These are phyloP conservation scores for Gastrolobium bilobum DNA, from an alignment of 306 rosid species.

Conservation along the genomic window DNA sequence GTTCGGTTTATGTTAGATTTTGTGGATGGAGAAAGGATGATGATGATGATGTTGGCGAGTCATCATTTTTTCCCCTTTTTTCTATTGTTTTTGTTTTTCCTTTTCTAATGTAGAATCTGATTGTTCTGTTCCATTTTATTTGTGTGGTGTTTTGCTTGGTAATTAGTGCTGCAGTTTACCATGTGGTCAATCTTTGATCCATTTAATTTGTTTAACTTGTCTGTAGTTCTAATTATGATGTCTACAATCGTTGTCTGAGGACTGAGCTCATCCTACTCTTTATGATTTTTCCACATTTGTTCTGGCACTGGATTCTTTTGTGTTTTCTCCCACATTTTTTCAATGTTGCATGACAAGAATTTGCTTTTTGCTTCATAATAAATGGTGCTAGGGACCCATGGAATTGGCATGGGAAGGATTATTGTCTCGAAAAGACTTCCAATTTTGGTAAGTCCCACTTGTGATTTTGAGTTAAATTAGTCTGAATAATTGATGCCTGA, in stretches of 20 bases:
- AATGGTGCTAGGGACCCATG: conserved; percentile 60
- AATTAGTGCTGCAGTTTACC: conserved; percentile 10
- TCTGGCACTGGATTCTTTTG: conserved; percentile 19
- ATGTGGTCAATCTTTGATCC: background rate
- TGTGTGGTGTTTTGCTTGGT: conserved; percentile 1
- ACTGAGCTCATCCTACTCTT: background rate
- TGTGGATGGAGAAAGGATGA: conserved; percentile 41
- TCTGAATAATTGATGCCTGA: conserved; percentile 29
- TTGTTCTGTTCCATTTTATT: background rate
- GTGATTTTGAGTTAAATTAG: conserved; percentile 10
- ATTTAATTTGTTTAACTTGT: conserved; percentile 11
- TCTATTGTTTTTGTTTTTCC: background rate
- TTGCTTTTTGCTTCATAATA: conserved; percentile 38
- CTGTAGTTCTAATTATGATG: conserved; percentile 18
- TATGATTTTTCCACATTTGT: conserved; percentile 35
- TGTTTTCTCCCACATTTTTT: conserved; percentile 18
- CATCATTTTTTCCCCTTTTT: conserved; percentile 30
- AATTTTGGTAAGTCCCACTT: conserved; percentile 56
- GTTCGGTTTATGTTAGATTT: conserved; percentile 36
- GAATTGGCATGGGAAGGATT: conserved; percentile 69
- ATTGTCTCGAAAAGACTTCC: conserved; percentile 56
- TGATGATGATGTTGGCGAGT: conserved; percentile 47
- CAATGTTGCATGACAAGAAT: conserved; percentile 22
- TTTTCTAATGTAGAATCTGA: conserved; percentile 31
- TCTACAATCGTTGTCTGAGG: conserved; percentile 4